Conservation (phyloP, 257 asterid genomes). For the Verbascum thapsus region DNA sequence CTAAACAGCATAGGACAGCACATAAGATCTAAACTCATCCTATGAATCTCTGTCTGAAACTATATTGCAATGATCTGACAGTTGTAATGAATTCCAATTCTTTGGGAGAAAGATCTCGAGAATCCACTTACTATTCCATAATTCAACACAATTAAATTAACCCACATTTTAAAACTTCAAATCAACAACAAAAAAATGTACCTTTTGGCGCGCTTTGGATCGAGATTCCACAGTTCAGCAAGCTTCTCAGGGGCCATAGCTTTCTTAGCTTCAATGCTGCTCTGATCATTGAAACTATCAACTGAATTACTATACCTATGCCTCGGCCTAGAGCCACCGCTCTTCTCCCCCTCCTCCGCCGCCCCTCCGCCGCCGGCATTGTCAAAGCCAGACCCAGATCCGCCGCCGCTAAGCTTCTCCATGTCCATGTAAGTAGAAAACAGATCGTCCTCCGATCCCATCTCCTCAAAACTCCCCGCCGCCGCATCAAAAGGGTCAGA, state of each 20-base stretch:
- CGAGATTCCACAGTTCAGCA: conserved; percentile 70
- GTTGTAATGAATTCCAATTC: not conserved
- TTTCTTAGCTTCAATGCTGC: conserved; percentile 62
- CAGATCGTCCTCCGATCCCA: conserved; percentile 68
- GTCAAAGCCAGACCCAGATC: conserved; percentile 33
- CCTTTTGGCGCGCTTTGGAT: conserved; percentile 80
- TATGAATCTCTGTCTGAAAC: too few species aligned
- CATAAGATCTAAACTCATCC: conserved; percentile 9
- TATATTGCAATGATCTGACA: not conserved
- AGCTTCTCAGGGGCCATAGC: conserved; percentile 78
- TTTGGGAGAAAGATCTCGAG: conserved; percentile 37
- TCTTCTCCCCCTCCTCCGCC: conserved; percentile 31
- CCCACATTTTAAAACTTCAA: not conserved
- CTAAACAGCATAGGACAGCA: not conserved
- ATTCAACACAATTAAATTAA: conserved; percentile 15
- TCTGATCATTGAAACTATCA: conserved; percentile 50
- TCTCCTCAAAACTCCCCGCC: conserved; percentile 52
- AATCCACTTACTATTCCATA: conserved; percentile 30
- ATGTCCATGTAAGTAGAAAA: conserved; percentile 68
- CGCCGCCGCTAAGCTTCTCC: conserved; percentile 53
- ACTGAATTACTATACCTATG: conserved; percentile 66
- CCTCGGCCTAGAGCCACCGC: conserved; percentile 35
- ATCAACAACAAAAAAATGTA: conserved; percentile 25
- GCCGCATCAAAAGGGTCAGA: conserved; percentile 44
- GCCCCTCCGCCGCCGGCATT: conserved; percentile 36